These are phyloP conservation scores for Centella asiatica DNA, from an alignment of 129 eudicot species.

Conservation along the genomic window DNA sequence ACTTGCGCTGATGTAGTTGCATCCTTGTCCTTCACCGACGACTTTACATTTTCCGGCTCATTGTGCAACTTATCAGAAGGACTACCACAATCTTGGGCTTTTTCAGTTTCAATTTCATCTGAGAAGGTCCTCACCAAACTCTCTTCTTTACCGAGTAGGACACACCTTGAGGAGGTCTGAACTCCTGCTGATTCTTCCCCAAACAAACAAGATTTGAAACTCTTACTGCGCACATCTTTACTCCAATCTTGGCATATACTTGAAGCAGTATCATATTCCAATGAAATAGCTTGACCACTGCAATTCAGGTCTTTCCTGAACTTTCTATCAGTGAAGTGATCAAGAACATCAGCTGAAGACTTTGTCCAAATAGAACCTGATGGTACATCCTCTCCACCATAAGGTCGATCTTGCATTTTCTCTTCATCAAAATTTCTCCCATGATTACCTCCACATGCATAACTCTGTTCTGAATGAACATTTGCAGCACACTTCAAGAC, in stretches of 20 bases:
- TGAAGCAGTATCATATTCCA: conserved; percentile 1
- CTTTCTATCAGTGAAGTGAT: conserved; percentile 7
- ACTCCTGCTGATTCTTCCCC: conserved; percentile 9
- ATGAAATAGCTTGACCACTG: conserved; percentile 9
- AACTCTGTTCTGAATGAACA: conserved; percentile 15
- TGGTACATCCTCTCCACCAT: conserved; percentile 21
- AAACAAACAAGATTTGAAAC: conserved; percentile 7
- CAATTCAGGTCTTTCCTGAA: conserved; percentile 8
- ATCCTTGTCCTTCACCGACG: conserved; percentile 11
- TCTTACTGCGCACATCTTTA: conserved; percentile 12
- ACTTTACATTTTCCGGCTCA: conserved; percentile 7
- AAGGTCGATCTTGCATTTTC: background rate
- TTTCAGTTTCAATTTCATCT: conserved; percentile 19
- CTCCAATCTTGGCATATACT: conserved; percentile 13
- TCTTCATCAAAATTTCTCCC: conserved; percentile 10
- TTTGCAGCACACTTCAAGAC: conserved; percentile 11
- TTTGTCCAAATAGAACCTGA: conserved; percentile 14
- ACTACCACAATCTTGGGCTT: conserved; percentile 16
- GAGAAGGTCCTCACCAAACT: conserved; percentile 8
- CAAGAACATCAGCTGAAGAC: conserved; percentile 12
- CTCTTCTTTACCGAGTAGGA: conserved; percentile 11
- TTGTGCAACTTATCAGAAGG: conserved; percentile 17
- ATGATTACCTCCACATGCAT: conserved; percentile 12
- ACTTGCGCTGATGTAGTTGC: conserved; percentile 33
- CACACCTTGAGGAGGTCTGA: conserved; percentile 14